These are phyloP conservation scores for Fusarium sp. DNA, from an alignment of 2,329 filamentous ascomycete species.

Conservation along the genomic window DNA sequence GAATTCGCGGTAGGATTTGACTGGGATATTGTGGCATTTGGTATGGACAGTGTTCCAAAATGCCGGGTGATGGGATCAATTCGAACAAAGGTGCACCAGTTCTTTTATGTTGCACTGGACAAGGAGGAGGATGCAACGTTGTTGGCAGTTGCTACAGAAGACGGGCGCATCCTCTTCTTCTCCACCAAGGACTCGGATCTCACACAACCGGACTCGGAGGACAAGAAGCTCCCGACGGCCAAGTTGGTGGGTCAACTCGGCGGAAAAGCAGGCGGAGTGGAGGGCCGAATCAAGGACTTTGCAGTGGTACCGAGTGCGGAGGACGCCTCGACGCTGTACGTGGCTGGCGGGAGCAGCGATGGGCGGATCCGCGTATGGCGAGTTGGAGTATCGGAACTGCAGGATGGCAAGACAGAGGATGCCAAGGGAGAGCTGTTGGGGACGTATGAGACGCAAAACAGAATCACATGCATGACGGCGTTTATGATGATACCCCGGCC, in stretches of 20 bases:
- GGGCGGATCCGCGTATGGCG: constrained; percentile 85
- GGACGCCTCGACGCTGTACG: constrained; percentile 57
- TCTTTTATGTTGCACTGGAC: constrained; percentile 75
- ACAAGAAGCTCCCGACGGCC: constrained; percentile 63
- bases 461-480: constrained; percentile 88
- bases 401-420: constrained; percentile 46
- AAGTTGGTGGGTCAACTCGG: constrained; percentile 81
- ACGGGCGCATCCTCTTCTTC: constrained; percentile 87
- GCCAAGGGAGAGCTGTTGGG: constrained; percentile 66
- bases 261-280: constrained; percentile 74
- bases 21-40: constrained; percentile 84
- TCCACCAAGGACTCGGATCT: constrained; percentile 69
- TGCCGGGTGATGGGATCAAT: constrained; percentile 76
- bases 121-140: constrained; percentile 56
- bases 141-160: constrained; percentile 86
- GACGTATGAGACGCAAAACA: constrained; percentile 84
- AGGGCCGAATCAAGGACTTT: constrained; percentile 89
- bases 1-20: constrained; percentile 94
- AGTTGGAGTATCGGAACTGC: constrained; percentile 59
- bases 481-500: constrained; percentile 84
- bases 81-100: constrained; percentile 83
- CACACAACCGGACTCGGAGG: constrained; percentile 45
- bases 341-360: constrained; percentile 85
- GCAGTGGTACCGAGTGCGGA: constrained; percentile 65
- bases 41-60: constrained; percentile 85